phyloP scores from a whole-genome alignment of 2,329 filamentous ascomycete genomes.

The Claviceps sp. region DNA sequence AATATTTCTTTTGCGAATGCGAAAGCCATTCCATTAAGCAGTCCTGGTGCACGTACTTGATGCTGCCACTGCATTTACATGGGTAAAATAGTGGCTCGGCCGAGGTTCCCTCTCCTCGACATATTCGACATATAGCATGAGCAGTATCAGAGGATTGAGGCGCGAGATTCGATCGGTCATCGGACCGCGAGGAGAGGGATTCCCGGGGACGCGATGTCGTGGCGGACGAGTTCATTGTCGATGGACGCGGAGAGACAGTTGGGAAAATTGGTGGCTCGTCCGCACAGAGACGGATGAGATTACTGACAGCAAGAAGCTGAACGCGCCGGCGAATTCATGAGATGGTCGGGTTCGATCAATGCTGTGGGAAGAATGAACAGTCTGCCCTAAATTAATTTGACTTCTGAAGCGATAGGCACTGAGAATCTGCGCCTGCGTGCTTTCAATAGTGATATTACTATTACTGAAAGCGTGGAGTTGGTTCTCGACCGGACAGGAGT shows the following conservation, averaged over 20 bases:
- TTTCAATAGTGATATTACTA: no score
- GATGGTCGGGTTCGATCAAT: not conserved
- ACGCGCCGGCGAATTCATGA: constrained; percentile 2
- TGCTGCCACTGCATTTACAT: constrained; percentile 97
- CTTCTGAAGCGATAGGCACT: not conserved
- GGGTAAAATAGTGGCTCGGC: constrained; percentile 90
- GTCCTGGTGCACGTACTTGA: constrained; percentile 96
- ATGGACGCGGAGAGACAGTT: constrained; percentile 1
- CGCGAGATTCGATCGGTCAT: constrained; percentile 8
- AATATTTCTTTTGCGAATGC: constrained; percentile 98
- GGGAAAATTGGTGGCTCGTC: constrained; percentile 7
- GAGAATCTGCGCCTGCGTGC: not conserved
- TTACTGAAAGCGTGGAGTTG: not conserved
- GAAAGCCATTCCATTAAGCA: constrained; percentile 98
- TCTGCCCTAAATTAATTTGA: not conserved
- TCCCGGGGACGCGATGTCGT: not conserved
- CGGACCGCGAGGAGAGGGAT: constrained; percentile 11
- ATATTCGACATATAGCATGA: constrained; percentile 89
- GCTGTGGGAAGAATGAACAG: not conserved
- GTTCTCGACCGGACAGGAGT: not conserved
- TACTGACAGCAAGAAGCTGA: constrained; percentile 2
- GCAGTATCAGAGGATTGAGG: constrained; percentile 19
- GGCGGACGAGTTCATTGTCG: constrained; percentile 3
- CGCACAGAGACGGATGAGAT: constrained; percentile 2
- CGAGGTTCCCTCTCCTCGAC: constrained; percentile 70